These are phyloP conservation scores for Atkinsonella texensis DNA, from an alignment of 2,329 filamentous ascomycete species.

Conservation along the genomic window DNA sequence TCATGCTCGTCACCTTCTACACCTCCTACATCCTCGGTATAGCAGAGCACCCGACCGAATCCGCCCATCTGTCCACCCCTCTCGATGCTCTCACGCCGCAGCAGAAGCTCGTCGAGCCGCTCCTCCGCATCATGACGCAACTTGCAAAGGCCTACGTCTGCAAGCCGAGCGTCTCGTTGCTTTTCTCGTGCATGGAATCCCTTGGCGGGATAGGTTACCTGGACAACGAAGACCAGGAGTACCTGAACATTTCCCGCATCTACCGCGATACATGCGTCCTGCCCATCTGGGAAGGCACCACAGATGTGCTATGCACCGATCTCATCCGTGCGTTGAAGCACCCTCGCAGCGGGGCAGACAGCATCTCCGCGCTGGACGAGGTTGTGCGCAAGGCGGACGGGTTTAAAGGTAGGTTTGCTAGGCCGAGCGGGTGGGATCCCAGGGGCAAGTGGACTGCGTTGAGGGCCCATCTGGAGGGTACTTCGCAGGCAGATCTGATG, in stretches of 20 bases:
- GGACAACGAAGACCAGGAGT: conserved; percentile 48
- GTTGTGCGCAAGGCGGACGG: conserved; percentile 20
- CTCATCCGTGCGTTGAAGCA: conserved; percentile 36
- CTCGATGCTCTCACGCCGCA: conserved; percentile 22
- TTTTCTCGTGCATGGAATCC: conserved; percentile 49
- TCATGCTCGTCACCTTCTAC: conserved; percentile 44
- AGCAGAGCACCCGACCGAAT: conserved; percentile 30
- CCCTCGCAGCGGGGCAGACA: conserved; percentile 22
- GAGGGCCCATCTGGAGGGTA: conserved; percentile 23
- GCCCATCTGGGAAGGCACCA: conserved; percentile 63
- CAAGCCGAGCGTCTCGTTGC: conserved; percentile 33
- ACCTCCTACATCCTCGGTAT: conserved; percentile 41
- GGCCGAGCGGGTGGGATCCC: conserved; percentile 18
- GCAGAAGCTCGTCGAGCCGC: conserved; percentile 21
- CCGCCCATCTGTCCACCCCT: conserved; percentile 8
- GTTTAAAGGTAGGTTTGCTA: conserved; percentile 14
- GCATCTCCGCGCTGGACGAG: conserved; percentile 30
- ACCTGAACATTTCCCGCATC: conserved; percentile 54
- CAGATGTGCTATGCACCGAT: conserved; percentile 52
- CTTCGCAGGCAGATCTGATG: conserved; percentile 27
- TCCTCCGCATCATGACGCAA: conserved; percentile 47
- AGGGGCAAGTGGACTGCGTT: conserved; percentile 27
- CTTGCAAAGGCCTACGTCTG: conserved; percentile 47
- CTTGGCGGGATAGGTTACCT: conserved; percentile 57
- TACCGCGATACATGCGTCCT: conserved; percentile 53